Evolutionary conservation across 2,329 filamentous ascomycete species (phyloP).

Genomic region (Ceratocystis cacaofunesta): DNA sequence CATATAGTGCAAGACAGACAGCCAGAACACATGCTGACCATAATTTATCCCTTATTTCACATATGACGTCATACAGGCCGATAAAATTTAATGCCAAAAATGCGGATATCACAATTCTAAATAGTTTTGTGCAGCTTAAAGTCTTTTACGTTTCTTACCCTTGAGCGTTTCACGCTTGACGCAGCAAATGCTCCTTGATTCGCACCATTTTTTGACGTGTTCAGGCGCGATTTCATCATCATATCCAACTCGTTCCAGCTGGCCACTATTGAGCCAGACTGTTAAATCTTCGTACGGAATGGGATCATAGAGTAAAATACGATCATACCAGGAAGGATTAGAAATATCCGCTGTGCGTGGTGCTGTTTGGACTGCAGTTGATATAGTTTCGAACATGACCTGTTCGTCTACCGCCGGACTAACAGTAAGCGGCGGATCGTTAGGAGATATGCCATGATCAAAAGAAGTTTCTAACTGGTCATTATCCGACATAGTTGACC

Average conservation of each 20-base stretch:
- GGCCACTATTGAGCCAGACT: conserved; percentile 63
- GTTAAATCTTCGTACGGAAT: conserved; percentile 78
- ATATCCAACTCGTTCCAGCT: conserved; percentile 45
- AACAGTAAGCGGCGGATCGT: conserved; percentile 28
- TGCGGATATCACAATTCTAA: not conserved
- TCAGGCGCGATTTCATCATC: conserved; percentile 47
- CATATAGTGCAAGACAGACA: not conserved
- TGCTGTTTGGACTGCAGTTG: conserved; percentile 36
- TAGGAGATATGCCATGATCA: conserved; percentile 24
- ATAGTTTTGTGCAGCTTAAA: conserved; percentile 16
- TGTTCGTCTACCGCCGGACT: conserved; percentile 30
- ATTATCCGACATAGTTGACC: conserved; percentile 11
- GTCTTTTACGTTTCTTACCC: conserved; percentile 40
- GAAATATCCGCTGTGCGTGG: conserved; percentile 35
- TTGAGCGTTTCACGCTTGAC: conserved; percentile 47
- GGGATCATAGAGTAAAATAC: conserved; percentile 86
- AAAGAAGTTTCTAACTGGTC: conserved; percentile 8
- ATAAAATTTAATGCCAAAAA: not conserved
- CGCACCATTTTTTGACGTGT: conserved; percentile 80
- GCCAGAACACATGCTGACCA: not conserved
- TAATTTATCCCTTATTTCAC: not conserved
- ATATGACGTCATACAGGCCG: not conserved
- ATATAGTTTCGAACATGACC: conserved; percentile 37
- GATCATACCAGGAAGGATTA: conserved; percentile 68
- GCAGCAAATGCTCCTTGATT: conserved; percentile 73